Percentiles rank a stretch among this genome's conserved stretches.
These are phyloP conservation scores for Handroanthus guayacan DNA, from an alignment of 257 asterid species.

Conservation along the genomic window DNA sequence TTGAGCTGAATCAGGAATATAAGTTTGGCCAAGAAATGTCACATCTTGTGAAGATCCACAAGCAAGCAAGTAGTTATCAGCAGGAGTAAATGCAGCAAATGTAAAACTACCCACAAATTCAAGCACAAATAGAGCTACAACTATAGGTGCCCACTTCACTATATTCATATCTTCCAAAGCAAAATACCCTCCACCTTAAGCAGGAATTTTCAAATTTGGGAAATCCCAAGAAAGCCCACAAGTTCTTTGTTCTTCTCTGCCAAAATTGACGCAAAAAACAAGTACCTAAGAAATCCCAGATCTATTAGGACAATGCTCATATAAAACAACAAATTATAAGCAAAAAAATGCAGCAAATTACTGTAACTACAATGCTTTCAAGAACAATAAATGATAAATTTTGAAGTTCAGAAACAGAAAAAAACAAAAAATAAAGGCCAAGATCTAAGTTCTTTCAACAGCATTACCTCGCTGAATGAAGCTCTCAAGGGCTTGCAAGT, in stretches of 20 bases:
- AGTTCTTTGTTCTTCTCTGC: constrained; percentile 25
- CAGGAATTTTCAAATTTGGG: constrained; percentile 4
- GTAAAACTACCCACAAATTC: constrained; percentile 35
- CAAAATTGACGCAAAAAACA: constrained; percentile 23
- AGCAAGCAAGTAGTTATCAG: constrained; percentile 61
- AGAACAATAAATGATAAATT: constrained; percentile 19
- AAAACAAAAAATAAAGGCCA: background rate
- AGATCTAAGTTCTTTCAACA: constrained; percentile 35
- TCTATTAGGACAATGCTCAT: constrained; percentile 34
- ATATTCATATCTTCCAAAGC: constrained; percentile 42
- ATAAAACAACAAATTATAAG: constrained; percentile 26
- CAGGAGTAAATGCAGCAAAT: constrained; percentile 59
- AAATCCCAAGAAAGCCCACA: constrained; percentile 25
- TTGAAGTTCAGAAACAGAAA: constrained; percentile 27
- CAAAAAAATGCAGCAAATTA: constrained; percentile 28
- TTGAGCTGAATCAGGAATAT: constrained; percentile 57
- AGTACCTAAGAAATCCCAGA: constrained; percentile 39
- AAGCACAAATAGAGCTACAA: constrained; percentile 46
- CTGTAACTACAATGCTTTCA: background rate
- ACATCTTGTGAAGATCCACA: constrained; percentile 80
- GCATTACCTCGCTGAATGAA: constrained; percentile 43
- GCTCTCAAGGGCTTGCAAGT: constrained; percentile 36
- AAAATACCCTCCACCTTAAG: constrained; percentile 12
- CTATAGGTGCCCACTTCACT: constrained; percentile 49
- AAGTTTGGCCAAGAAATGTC: constrained; percentile 59